Evolutionary conservation across 331 rosid genomes (phyloP), one percentile per base, ranked within the genome.

Genomic region (Malus hybrid): DNA sequence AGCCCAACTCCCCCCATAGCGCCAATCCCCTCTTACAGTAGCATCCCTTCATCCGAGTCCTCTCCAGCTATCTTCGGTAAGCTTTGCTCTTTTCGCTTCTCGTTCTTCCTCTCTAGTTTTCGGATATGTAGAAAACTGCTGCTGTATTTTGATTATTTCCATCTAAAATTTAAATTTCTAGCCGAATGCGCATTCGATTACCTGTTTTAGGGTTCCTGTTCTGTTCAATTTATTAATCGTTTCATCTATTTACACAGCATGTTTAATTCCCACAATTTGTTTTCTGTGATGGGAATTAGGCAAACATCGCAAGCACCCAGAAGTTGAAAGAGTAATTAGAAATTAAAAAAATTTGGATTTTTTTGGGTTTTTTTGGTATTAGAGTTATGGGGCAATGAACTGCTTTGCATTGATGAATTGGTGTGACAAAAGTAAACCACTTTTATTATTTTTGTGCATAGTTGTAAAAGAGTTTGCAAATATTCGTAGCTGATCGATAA

Each of bases 371-470:
- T 28, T 28, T 28, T 28, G 2, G 29, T 1, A 28, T 1, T 28
- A 2, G 29, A 28, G 29, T 28, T 28, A 28, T 28, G 29, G 29
- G 29, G 90, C 96, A 4, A 73, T 85, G 78, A 93, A 97, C 70
- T 83, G 95, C 34, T 73, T 93, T 79, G 85, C 95, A 60, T 73
- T 88, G 73, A 67, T 68, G 34, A 24, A 44, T 42, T 50, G 16
- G 16, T 48, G 31, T 16, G 28, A 19, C 27, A 28, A 7, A 68
- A 6, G 22, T 10, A n/a, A 57, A 61, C 32, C 65, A 61, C 65
- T 61, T 10, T 3, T 10, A 28, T 14, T 27, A 28, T 10, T 61
- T 27, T 27, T 27, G 33, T 61, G 56, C 36, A 7, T 14, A 19
- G 22, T 29, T 29, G 20, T 8, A 1, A 10, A 16, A 70, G 62